Percentiles rank a stretch among this genome's conserved stretches.
These are phyloP conservation scores for Lachancea lanzarotensis DNA, from an alignment of 805 yeast species.

Conservation along the genomic window DNA sequence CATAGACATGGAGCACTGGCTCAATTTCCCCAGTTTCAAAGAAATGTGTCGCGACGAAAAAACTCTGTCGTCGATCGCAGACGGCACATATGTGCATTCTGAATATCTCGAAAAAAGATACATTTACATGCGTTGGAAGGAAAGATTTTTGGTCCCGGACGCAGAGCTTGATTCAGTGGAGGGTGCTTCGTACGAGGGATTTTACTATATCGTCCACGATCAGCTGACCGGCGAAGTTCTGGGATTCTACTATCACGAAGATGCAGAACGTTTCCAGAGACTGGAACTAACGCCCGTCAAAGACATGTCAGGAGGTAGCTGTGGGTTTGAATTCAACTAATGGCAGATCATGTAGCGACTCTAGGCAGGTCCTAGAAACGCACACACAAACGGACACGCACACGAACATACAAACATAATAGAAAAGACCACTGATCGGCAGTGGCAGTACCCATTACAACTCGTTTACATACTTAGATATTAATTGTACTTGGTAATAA, in stretches of 20 bases:
- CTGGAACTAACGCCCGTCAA: slow-evolving; percentile 44
- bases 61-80: slow-evolving; percentile 13
- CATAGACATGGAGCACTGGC: slow-evolving; percentile 62
- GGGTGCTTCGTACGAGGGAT: slow-evolving; percentile 85
- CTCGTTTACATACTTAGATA: too few relatives aligned
- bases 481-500: too few relatives aligned
- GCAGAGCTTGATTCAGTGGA: slow-evolving; percentile 47
- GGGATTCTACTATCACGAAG: slow-evolving; percentile 77
- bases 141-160: slow-evolving; percentile 78
- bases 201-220: slow-evolving; percentile 80
- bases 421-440: background rate
- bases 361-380: background rate
- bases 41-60: slow-evolving; percentile 17
- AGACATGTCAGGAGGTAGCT: slow-evolving; percentile 12
- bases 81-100: slow-evolving; percentile 21
- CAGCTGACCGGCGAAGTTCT: slow-evolving; percentile 66
- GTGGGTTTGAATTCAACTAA: slow-evolving; percentile 11
- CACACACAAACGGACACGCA: background rate
- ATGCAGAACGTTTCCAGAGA: slow-evolving; percentile 72
- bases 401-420: background rate
- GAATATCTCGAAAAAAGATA: slow-evolving; percentile 38
- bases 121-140: slow-evolving; percentile 94
- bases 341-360: too few relatives aligned
- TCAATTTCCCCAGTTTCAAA: slow-evolving; percentile 46
- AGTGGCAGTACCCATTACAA: background rate